A percentile compares a stretch with the other conserved stretches of the same genome.
Conservation (phyloP, 495 filamentous ascomycete species). For the Lindgomyces ingoldianus region DNA sequence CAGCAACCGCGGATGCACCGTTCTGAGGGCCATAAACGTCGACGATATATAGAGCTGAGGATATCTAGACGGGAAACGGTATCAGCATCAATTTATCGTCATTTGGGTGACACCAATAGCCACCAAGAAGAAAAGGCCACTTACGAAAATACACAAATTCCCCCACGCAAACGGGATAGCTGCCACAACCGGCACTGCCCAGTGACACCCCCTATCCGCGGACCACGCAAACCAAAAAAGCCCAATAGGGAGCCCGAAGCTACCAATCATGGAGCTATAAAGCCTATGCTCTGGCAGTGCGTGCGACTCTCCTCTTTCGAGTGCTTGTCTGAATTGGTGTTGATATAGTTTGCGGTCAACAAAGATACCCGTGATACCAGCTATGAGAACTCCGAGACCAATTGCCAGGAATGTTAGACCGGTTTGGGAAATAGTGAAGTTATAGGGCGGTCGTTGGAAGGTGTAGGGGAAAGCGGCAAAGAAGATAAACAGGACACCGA, state of each 20-base stretch:
- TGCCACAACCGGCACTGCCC: slow-evolving; percentile 69
- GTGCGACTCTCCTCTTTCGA: slow-evolving; percentile 60
- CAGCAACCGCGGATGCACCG: slow-evolving; percentile 62
- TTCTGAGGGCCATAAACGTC: slow-evolving; percentile 61
- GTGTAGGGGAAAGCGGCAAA: slow-evolving; percentile 63
- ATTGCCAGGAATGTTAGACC: slow-evolving; percentile 64
- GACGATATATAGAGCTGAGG: slow-evolving; percentile 55
- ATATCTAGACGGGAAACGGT: slow-evolving; percentile 34
- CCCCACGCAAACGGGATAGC: slow-evolving; percentile 68
- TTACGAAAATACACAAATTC: slow-evolving; percentile 61
- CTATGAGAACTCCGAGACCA: slow-evolving; percentile 57
- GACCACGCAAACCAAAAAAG: slow-evolving; percentile 71
- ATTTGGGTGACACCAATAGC: background rate
- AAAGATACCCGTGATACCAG: slow-evolving; percentile 49
- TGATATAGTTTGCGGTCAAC: slow-evolving; percentile 51
- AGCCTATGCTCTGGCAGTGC: slow-evolving; percentile 81
- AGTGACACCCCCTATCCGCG: slow-evolving; percentile 56
- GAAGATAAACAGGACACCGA: slow-evolving; percentile 65
- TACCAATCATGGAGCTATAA: slow-evolving; percentile 83
- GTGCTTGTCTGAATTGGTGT: slow-evolving; percentile 43
- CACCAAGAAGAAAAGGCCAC: slow-evolving; percentile 13
- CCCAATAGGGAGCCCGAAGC: slow-evolving; percentile 68
- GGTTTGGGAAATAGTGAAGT: slow-evolving; percentile 41
- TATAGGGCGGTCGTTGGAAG: slow-evolving; percentile 30
- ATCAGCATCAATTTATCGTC: background rate